Evolutionary conservation across 805 yeast species (phyloP), one percentile per base, ranked within the genome.

Genomic region (Nakazawaea laoshanensis): DNA sequence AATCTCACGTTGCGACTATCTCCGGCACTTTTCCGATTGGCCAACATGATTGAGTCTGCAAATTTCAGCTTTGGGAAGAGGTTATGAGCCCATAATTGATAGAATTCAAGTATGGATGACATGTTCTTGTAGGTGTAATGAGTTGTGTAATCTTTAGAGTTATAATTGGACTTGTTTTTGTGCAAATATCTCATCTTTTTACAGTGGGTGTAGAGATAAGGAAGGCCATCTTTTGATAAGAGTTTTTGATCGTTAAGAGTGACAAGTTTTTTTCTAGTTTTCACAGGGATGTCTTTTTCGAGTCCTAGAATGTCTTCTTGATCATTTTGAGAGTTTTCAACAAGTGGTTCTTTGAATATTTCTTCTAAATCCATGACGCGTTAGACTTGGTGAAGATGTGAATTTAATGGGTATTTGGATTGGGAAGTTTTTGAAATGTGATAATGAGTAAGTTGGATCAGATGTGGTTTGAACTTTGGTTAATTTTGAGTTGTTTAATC

Each of bases 51-150:
- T 46, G 87, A 77, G 50, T 84, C 94, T 29, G 62, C 61, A 42
- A 87, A 83, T 41, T 72, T 77, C 11, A 92, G 85, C 57, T 80
- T 82, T 4, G 96, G 94, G 48, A 69, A 85, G 24, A 86, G 45
- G 15, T 67, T 61, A 50, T 82, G 89, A 1, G 80, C 86, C 88
- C 89, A 82, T 21, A 76, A 45, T 52, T 80, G 86, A 50, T 79
- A 82, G 23, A 68, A 61, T 19, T 65, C 64, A 6, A 80, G 50
- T 5, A 82, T 49, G 21, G 62, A 55, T 7, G 63, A 51, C 34
- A 75, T 49, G 49, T 74, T 76, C 21, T 66, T 57, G 35, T 56
- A 58, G 44, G 73, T 77, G 39, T 65, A 59, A 11, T 70, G 37
- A 52, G 66, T 38, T 50, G 61, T 43, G 59, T 55, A 27, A 36